These are phyloP conservation scores for Hylodesmum podocarpum DNA, from an alignment of 306 rosid species.

Conservation along the genomic window DNA sequence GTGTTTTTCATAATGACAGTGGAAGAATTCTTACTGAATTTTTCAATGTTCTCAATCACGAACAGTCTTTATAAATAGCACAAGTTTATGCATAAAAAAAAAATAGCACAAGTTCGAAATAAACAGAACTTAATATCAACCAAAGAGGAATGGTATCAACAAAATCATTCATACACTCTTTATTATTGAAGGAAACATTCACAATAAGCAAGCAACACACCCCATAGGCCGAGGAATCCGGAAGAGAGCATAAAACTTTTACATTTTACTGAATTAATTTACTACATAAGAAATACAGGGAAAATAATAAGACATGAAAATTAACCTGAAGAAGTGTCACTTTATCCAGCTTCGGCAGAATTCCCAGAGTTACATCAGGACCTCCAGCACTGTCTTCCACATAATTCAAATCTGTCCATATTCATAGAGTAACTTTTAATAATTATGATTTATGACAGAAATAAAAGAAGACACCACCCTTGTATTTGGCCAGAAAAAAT, in stretches of 20 bases:
- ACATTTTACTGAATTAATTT: background rate
- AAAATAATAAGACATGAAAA: constrained; percentile 14
- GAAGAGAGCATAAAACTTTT: background rate
- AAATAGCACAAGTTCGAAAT: background rate
- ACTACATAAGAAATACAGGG: constrained; percentile 16
- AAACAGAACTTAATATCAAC: background rate
- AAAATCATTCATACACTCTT: background rate
- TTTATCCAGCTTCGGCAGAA: constrained; percentile 81
- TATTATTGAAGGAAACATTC: background rate
- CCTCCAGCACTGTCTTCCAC: constrained; percentile 98
- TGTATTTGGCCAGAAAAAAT: background rate
- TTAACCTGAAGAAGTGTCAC: constrained; percentile 87
- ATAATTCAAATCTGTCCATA: constrained; percentile 75
- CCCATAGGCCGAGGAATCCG: background rate
- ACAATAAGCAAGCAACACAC: background rate
- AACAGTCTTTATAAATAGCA: background rate
- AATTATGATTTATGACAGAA: background rate
- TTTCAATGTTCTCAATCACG: constrained; percentile 1
- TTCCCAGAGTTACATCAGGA: constrained; percentile 87
- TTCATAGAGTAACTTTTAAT: constrained; percentile 23
- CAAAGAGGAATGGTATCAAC: background rate
- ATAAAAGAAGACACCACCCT: constrained; percentile 3
- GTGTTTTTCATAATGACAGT: background rate
- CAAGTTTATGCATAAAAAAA: too few relatives aligned
- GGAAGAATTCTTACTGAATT: background rate